Evolutionary conservation across 1,139 yeast genomes (phyloP), one percentile per base, ranked within the genome.

Genomic region (Debaryomycetaceae sp.): DNA sequence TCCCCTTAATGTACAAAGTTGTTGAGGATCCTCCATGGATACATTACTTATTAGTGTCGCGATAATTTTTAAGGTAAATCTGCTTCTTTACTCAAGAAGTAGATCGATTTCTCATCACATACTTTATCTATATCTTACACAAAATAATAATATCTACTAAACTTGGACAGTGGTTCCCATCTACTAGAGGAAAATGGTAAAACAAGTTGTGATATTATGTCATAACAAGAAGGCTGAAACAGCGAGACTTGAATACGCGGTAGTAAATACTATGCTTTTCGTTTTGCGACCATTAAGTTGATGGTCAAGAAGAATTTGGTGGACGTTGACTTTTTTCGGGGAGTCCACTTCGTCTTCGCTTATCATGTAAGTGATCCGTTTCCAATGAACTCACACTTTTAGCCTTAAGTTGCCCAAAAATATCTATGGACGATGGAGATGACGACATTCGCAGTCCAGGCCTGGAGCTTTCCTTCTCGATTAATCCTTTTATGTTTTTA

Each of bases 1-100:
- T 7, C 61, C 60, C 42, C 62, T 39, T 39, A 57, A 41, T 8
- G 57, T 22, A 22, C 26, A 22, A 3, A 22, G 11, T 3, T 22
- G 26, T 22, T 3, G 26, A 22, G 26, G 11, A 11, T 22, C 11
- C 26, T 22, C 26, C 26, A 22, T 22, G 11, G 11, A 11, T 3
- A 11, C 26, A 22, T 22, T 22, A 8, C 11, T 11, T n/a, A n/a
- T n/a, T n/a, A n/a, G n/a, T n/a, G n/a, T n/a, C n/a, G n/a, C n/a
- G n/a, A n/a, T n/a, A n/a, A n/a, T n/a, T n/a, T n/a, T n/a, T n/a
- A n/a, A n/a, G n/a, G n/a, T n/a, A n/a, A n/a, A n/a, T n/a, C n/a
- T n/a, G n/a, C n/a, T n/a, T n/a, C n/a, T n/a, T n/a, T n/a, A n/a
- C n/a, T n/a, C n/a, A n/a, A n/a, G n/a, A n/a, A n/a, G n/a, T n/a